phyloP scores from a whole-genome alignment of 2,329 filamentous ascomycete genomes.

The Alternaria dauci region DNA sequence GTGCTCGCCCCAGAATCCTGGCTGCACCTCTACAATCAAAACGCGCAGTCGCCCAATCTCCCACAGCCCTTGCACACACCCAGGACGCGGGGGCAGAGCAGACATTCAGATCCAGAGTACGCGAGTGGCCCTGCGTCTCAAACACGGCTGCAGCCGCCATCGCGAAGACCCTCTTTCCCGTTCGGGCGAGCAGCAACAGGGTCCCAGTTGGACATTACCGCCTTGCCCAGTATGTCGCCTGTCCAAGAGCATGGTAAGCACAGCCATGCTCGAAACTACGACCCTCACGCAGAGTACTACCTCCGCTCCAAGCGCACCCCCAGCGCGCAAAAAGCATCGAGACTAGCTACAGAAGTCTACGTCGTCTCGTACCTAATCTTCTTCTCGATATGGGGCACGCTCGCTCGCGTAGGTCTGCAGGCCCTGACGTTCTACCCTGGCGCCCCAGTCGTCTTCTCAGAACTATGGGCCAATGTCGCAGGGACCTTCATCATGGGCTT shows the following conservation, averaged over 20 bases:
- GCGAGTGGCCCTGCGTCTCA: constrained; percentile 11
- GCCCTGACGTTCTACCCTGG: constrained; percentile 81
- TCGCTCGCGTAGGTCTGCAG: constrained; percentile 82
- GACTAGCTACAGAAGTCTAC: constrained; percentile 57
- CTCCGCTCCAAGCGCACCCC: constrained; percentile 21
- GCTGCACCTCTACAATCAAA: constrained; percentile 17
- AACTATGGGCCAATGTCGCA: constrained; percentile 87
- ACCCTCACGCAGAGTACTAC: constrained; percentile 18
- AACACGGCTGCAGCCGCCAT: constrained; percentile 11
- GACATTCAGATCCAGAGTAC: constrained; percentile 11
- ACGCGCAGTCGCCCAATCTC: constrained; percentile 14
- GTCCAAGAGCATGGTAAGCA: constrained; percentile 4
- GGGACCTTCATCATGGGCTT: constrained; percentile 88
- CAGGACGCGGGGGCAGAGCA: constrained; percentile 11
- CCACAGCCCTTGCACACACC: constrained; percentile 8
- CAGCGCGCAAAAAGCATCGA: constrained; percentile 30
- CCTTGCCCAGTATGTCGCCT: constrained; percentile 35
- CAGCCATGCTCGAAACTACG: not conserved
- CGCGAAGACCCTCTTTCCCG: constrained; percentile 18
- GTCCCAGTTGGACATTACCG: constrained; percentile 38
- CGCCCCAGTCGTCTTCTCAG: constrained; percentile 75
- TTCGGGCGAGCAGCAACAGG: constrained; percentile 17
- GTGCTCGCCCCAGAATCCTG: constrained; percentile 13
- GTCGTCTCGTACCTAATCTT: constrained; percentile 83
- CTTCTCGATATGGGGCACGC: constrained; percentile 84